Base-by-base conservation (phyloP, 2,329 filamentous ascomycete genomes). In the Botrytis tulipae region DNA sequence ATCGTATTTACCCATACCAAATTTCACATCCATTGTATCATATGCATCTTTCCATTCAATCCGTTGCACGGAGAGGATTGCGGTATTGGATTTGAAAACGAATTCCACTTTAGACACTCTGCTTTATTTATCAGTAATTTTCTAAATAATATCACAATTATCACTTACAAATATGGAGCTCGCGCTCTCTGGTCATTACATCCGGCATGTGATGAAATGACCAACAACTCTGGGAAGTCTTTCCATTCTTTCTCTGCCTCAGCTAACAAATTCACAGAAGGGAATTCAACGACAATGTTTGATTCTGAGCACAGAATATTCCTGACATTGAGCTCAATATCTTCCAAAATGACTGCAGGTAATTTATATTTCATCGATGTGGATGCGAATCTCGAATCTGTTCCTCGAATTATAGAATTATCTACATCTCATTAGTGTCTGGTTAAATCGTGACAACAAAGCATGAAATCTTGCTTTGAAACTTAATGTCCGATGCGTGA, bases 321-420 rank as follows among this genome's bases (percentile, higher is more conserved):
- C 14, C 71, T 61, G 5, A 76, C 51, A 42, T 57, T 44, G 6
- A 54, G 51, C 51, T 77, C 76, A 7, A 77, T 76, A 32, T 77
- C 74, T 73, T 77, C 74, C 10, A 77, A 42, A 42, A 54, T 63
- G 20, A 77, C 70, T 42, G 76, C 70, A 70, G 76, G 76, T 25
- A 76, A 70, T 35, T 71, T 76, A 37, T 77, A 77, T 40, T 51
- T 73, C 71, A 76, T 74, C n/a, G 68, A 70, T 3, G 75, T 77
- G 5, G 73, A 75, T 42, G 75, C 75, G 46, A 74, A 73, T 29
- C 74, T 68, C 9, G 73, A 71, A 35, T 67, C 54, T 44, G 60
- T 29, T 42, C 75, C 74, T 46, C 57, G 59, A 40, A 75, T 48
- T 35, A 74, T 70, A 3, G 75, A 70, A 18, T 65, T 40, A 51